Conservation (phyloP, 352 stramenopile genomes). For the Pythium phragmiticola region DNA sequence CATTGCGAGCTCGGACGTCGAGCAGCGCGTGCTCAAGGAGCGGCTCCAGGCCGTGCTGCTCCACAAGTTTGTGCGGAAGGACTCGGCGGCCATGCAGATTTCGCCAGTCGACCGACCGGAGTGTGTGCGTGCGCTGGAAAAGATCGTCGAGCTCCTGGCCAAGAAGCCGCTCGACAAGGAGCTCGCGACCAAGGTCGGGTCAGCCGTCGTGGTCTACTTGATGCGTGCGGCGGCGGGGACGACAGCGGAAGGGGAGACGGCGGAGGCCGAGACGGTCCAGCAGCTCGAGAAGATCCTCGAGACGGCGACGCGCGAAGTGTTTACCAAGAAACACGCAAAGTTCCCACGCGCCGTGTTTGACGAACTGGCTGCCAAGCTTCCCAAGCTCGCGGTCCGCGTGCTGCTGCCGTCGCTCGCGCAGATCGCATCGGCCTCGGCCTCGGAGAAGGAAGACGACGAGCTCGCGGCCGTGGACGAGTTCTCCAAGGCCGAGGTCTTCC, state of each 20-base stretch:
- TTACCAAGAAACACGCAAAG: slow-evolving; percentile 83
- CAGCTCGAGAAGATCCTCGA: slow-evolving; percentile 19
- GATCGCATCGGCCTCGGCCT: slow-evolving; percentile 36
- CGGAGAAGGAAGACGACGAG: slow-evolving; percentile 29
- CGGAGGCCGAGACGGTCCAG: slow-evolving; percentile 11
- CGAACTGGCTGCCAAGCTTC: slow-evolving; percentile 58
- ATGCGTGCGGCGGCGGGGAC: slow-evolving; percentile 34
- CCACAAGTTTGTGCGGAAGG: slow-evolving; percentile 71
- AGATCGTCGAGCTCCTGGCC: slow-evolving; percentile 43
- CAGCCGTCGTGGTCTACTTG: slow-evolving; percentile 57
- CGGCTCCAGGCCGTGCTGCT: slow-evolving; percentile 63
- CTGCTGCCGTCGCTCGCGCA: slow-evolving; percentile 53
- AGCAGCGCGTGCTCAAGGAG: slow-evolving; percentile 76
- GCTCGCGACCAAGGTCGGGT: slow-evolving; percentile 55
- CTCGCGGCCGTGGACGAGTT: slow-evolving; percentile 61
- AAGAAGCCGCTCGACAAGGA: slow-evolving; percentile 63
- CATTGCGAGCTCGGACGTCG: slow-evolving; percentile 52
- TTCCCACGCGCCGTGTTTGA: slow-evolving; percentile 73
- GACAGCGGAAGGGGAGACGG: slow-evolving; percentile 17
- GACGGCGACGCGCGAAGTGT: slow-evolving; percentile 43
- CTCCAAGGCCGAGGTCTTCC: slow-evolving; percentile 75
- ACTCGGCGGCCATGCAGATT: slow-evolving; percentile 32
- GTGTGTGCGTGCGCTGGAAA: slow-evolving; percentile 34
- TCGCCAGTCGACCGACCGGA: slow-evolving; percentile 24
- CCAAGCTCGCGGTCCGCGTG: slow-evolving; percentile 47